phyloP scores from a whole-genome alignment of 305 asterid genomes.

The Euphrasia arctica region DNA sequence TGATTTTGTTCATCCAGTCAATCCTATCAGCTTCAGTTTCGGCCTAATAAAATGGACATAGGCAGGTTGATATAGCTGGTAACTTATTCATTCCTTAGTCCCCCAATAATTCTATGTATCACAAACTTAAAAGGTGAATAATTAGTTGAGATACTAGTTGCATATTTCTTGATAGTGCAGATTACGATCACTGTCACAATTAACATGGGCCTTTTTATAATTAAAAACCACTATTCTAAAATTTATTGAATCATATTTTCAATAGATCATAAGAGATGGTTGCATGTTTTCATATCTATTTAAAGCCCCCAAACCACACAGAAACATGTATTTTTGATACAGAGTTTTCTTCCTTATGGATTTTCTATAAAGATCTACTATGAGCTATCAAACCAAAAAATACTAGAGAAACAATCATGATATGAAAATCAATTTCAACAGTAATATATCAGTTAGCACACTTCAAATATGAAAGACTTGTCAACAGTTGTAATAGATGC shows the following conservation, averaged over 20 bases:
- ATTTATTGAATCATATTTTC: no score
- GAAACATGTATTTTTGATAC: no score
- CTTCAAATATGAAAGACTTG: not conserved
- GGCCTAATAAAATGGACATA: slow-evolving; percentile 55
- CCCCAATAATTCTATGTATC: slow-evolving; percentile 13
- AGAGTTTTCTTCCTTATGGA: no score
- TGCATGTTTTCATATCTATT: no score
- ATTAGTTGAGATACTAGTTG: slow-evolving; percentile 13
- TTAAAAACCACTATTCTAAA: no score
- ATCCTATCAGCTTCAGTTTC: slow-evolving; percentile 93
- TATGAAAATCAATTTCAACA: no score
- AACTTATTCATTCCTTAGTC: slow-evolving; percentile 16
- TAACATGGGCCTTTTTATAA: no score
- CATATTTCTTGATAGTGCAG: slow-evolving; percentile 5
- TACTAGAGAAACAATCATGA: no score
- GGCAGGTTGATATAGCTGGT: slow-evolving; percentile 19
- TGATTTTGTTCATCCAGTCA: slow-evolving; percentile 96
- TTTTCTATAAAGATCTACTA: no score
- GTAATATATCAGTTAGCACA: not conserved
- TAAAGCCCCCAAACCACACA: no score
- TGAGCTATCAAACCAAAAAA: no score
- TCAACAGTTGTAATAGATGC: not conserved
- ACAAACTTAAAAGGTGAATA: not conserved
- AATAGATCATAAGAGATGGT: no score
- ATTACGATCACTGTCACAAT: not conserved